phyloP scores from a whole-genome alignment of 495 filamentous ascomycete species.

The Acidiella bohemica region DNA sequence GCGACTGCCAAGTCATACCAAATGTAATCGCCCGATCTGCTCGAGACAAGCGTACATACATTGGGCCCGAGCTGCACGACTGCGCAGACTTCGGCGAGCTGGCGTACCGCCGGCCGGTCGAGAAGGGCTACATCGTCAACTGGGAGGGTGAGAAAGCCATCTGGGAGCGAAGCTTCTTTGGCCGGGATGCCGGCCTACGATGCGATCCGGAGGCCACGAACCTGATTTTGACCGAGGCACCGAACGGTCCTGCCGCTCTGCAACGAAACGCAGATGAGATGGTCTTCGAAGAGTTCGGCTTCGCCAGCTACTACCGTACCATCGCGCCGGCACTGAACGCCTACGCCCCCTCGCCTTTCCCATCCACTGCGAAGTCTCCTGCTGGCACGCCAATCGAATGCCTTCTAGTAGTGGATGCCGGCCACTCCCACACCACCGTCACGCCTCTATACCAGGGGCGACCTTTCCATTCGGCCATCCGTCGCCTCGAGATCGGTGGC shows the following conservation, averaged over 20 bases:
- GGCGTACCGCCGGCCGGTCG: slow-evolving; percentile 74
- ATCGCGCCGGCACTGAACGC: slow-evolving; percentile 63
- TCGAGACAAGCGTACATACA: slow-evolving; percentile 60
- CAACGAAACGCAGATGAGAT: slow-evolving; percentile 91
- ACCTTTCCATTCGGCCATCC: slow-evolving; percentile 66
- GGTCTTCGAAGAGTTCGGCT: slow-evolving; percentile 96
- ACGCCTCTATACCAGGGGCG: slow-evolving; percentile 71
- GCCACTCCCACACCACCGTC: slow-evolving; percentile 88
- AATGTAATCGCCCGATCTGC: slow-evolving; percentile 72
- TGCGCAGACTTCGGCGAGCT: slow-evolving; percentile 86
- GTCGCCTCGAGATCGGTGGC: slow-evolving; percentile 81
- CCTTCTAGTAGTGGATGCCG: slow-evolving; percentile 75
- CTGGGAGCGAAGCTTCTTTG: slow-evolving; percentile 84
- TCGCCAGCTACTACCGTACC: slow-evolving; percentile 66
- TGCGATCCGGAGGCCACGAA: slow-evolving; percentile 72
- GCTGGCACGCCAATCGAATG: slow-evolving; percentile 55
- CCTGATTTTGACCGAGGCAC: slow-evolving; percentile 74
- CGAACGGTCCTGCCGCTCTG: slow-evolving; percentile 68
- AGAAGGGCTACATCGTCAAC: slow-evolving; percentile 90
- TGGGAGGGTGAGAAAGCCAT: slow-evolving; percentile 96
- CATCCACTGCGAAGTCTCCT: slow-evolving; percentile 27
- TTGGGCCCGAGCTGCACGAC: slow-evolving; percentile 65
- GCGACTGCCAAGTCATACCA: slow-evolving; percentile 59
- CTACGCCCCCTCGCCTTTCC: slow-evolving; percentile 59
- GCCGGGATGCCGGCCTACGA: slow-evolving; percentile 35